Conservation (phyloP, 139 green algal genomes). For the Gonium pectorale region DNA sequence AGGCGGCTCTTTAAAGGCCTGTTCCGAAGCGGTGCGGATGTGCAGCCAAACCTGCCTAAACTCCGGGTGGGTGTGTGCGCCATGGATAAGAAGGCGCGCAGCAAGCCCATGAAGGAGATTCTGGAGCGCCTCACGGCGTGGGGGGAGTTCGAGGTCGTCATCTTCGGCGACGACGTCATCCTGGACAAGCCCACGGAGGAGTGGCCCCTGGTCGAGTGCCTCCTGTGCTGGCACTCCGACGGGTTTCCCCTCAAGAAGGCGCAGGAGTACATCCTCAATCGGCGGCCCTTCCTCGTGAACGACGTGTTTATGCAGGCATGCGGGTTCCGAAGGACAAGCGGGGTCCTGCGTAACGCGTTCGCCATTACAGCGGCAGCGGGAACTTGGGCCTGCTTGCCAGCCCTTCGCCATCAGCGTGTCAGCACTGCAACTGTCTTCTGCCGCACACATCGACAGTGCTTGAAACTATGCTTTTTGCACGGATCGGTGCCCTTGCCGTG, state of each 20-base stretch:
- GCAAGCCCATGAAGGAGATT: constrained; percentile 95
- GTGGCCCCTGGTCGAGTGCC: constrained; percentile 90
- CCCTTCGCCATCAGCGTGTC: too few species aligned
- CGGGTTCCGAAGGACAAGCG: too few species aligned
- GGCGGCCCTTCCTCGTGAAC: constrained; percentile 96
- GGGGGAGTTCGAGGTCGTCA: constrained; percentile 93
- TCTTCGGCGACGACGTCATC: constrained; percentile 88
- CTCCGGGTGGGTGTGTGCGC: constrained; percentile 71
- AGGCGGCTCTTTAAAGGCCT: constrained; percentile 18
- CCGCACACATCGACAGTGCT: too few species aligned
- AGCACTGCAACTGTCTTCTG: too few species aligned
- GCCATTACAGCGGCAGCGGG: too few species aligned
- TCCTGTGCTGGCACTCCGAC: constrained; percentile 95
- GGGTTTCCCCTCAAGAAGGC: constrained; percentile 97
- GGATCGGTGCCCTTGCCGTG: too few species aligned
- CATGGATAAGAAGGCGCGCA: constrained; percentile 94
- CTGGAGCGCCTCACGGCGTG: constrained; percentile 80
- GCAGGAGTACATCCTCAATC: constrained; percentile 47
- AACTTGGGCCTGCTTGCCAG: too few species aligned
- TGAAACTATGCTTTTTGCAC: too few species aligned
- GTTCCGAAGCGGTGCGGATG: not conserved
- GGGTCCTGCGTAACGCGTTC: too few species aligned
- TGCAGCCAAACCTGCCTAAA: constrained; percentile 23
- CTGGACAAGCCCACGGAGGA: constrained; percentile 87
- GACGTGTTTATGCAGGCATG: constrained; percentile 81